Evolutionary conservation across 805 yeast genomes (phyloP), one percentile per base, ranked within the genome.

Genomic region (Sungouiozyma intestinalis): DNA sequence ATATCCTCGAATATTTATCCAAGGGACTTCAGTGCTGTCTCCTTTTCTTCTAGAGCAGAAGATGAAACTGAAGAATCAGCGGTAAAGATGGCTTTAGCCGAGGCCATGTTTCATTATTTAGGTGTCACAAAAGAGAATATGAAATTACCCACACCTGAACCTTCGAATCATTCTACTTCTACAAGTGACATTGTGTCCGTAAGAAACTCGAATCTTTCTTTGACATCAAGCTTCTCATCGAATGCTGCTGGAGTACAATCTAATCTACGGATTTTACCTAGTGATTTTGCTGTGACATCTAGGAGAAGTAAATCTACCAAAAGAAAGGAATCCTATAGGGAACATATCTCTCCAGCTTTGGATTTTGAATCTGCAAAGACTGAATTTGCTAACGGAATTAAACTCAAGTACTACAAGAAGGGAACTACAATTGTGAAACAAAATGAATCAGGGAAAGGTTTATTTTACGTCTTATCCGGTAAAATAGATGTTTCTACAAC

Each of bases 401-500:
- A 79, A 40, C 64, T 88, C 7, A 64, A 73, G 45, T 71, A 65
- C 48, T 67, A 69, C 45, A 64, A 71, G 11, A 69, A 77, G 24
- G 84, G 78, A 3, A 58, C 77, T 1, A 67, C 68, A 1, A 51
- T 90, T 1, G 75, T 83, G 9, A 71, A 76, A 41, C 84, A 83
- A 46, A 77, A 81, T 39, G 73, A 78, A 13, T 69, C 72, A 39
- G 76, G 80, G 38, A 75, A 79, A 1, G 98, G 97, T 0, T 58
- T 90, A 11, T 85, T 69, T 55, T 90, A 81, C 54, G 79, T 90
- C 3, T 74, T 90, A 39, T 81, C 81, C 42, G 98, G 98, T 2
- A 52, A 69, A 4, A 62, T 90, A 32, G 86, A 82, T 35, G 84
- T 86, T 7, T 50, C 56, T 7, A 24, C 35, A 4, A 2, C 14